These are phyloP conservation scores for Aotearoamyces nothofagi DNA, from an alignment of 2,329 filamentous ascomycete species.

Conservation along the genomic window DNA sequence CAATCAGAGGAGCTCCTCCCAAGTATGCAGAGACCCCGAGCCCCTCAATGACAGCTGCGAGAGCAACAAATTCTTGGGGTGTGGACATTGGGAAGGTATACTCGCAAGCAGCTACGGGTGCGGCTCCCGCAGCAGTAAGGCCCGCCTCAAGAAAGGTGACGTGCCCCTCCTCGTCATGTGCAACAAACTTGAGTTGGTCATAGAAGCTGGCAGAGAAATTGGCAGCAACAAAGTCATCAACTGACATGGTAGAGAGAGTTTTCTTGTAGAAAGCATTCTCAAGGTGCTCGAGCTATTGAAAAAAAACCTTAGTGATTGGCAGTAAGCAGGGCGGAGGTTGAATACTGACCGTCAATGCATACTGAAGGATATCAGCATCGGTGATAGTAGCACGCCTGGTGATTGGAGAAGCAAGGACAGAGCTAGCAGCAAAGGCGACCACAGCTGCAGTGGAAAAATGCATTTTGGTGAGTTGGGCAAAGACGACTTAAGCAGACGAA, in stretches of 20 bases:
- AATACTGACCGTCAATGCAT: no score
- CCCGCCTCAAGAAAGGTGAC: slow-evolving; percentile 38
- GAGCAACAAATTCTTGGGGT: slow-evolving; percentile 33
- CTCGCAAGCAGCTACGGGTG: slow-evolving; percentile 36
- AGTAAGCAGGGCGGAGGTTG: no score
- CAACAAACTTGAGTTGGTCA: slow-evolving; percentile 39
- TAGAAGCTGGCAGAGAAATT: slow-evolving; percentile 37
- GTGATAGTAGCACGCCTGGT: no score
- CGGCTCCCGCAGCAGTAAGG: slow-evolving; percentile 28
- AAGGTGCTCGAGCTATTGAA: slow-evolving; percentile 38
- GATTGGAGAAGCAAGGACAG: no score
- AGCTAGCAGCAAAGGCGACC: no score
- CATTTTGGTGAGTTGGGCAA: slow-evolving; percentile 1
- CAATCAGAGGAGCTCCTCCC: slow-evolving; percentile 43
- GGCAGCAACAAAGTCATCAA: slow-evolving; percentile 32
- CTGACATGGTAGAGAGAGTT: slow-evolving; percentile 39
- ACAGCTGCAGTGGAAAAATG: slow-evolving; percentile 7
- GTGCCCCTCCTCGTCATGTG: slow-evolving; percentile 39
- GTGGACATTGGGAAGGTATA: slow-evolving; percentile 38
- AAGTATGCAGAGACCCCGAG: slow-evolving; percentile 46
- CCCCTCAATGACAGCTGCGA: slow-evolving; percentile 37
- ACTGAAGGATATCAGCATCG: slow-evolving; percentile 32
- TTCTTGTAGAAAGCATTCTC: slow-evolving; percentile 50
- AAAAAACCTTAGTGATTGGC: no score
- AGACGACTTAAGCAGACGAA: not conserved